Evolutionary conservation across 2,329 filamentous ascomycete species (phyloP).

Genomic region (Penicillium sp.): DNA sequence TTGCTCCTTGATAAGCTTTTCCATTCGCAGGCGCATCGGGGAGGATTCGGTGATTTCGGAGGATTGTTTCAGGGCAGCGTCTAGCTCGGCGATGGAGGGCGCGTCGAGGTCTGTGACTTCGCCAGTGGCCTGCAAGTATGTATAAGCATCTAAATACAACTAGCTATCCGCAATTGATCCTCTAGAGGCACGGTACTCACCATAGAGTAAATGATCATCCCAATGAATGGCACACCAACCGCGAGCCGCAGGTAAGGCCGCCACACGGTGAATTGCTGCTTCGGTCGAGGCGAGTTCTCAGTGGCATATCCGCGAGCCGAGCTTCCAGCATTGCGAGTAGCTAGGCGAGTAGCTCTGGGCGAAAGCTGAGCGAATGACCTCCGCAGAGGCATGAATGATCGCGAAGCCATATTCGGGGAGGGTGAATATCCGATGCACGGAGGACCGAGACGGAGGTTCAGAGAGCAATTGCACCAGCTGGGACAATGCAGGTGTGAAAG

Average conservation of each 20-base stretch:
- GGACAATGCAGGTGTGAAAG: background rate
- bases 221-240: slow-evolving; percentile 54
- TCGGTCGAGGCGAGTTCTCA: slow-evolving; percentile 25
- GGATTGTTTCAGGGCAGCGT: slow-evolving; percentile 78
- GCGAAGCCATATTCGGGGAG: slow-evolving; percentile 38
- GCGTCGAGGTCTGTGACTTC: slow-evolving; percentile 45
- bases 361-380: slow-evolving; percentile 37
- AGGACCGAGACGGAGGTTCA: background rate
- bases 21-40: slow-evolving; percentile 97
- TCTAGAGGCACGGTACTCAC: slow-evolving; percentile 35
- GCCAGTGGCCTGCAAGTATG: slow-evolving; percentile 36
- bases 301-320: slow-evolving; percentile 35
- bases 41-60: slow-evolving; percentile 74
- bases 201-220: slow-evolving; percentile 56
- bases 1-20: slow-evolving; percentile 90
- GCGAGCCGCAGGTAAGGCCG: slow-evolving; percentile 54
- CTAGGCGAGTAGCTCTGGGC: slow-evolving; percentile 28
- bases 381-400: slow-evolving; percentile 40
- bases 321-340: slow-evolving; percentile 22
- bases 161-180: background rate
- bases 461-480: background rate
- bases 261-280: slow-evolving; percentile 44
- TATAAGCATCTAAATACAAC: background rate
- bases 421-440: background rate
- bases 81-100: slow-evolving; percentile 79